Base-by-base conservation (phyloP, 164 flowering plant genomes). In the Dillenia turbinata region DNA sequence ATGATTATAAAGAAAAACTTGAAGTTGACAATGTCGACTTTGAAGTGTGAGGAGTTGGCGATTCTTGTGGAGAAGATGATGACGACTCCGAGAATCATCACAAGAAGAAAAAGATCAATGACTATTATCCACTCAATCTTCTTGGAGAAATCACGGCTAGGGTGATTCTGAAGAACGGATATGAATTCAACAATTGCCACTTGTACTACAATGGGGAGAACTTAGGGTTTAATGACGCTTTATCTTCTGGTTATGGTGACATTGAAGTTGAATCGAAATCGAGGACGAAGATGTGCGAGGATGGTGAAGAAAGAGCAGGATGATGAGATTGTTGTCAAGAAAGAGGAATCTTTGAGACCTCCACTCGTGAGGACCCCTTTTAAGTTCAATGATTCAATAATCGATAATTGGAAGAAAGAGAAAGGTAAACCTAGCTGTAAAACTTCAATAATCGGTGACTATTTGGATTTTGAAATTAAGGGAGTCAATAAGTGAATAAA, bases 1-100 rank as follows among this genome's bases (percentile, higher is more conserved):
- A 86, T 86, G 92, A 86, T 86, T 52, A 77, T 86, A 64, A 86
- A 86, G 75, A 71, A 80, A 62, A 83, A 73, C 52, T 61, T 81
- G 78, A 84, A 82, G 74, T 68, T 83, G 52, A 74, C 67, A 84
- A 84, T 82, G 92, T 85, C 89, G 79, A 75, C 71, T 66, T 22
- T 73, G 66, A 84, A 81, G 54, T 79, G 92, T 78, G 86, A 65
- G 64, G 68, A 46, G 74, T 58, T 66, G 69, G 60, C 4, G 75
- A 70, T 16, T 65, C 77, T 48, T 72, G 57, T 46, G 69, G 71
- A 33, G 79, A 74, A 9, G 83, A 71, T 54, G 85, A 81, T 5
- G 79, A 74, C 4, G 56, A 57, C 54, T 54, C 77, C n/a, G 24
- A 26, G 48, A 3, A 43, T 19, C 51, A 60, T 19, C 57, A 66